Evolutionary conservation across 2,329 filamentous ascomycete species (phyloP), one percentile per base, ranked within the genome.

Genomic region (Chalaropsis thielavioides): DNA sequence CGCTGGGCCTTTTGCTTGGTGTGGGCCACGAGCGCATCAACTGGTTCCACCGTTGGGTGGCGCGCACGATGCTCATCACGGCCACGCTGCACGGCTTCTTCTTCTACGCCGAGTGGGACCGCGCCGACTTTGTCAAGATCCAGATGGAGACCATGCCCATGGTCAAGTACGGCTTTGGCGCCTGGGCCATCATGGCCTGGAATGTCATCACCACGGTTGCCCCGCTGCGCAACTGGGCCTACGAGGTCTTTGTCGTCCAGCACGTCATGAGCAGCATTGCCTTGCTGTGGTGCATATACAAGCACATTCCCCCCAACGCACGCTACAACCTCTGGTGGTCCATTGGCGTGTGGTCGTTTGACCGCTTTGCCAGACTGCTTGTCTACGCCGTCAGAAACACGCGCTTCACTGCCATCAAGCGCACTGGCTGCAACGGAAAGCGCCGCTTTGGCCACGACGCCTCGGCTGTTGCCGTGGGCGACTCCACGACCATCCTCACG

Each of bases 21-120:
- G 79, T 81, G 10, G 84, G 84, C 67, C 83, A 89, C 70, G 86
- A 89, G 73, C 79, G 84, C 8, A 75, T 89, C 66, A 89, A 88
- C 72, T 89, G 86, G 86, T 74, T 89, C 63, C 87, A 90, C 70
- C 80, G 87, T 67, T 90, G 87, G 86, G 82, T 85, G 10, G 84
- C 83, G 2, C 80, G 87, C 66, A 86, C 84, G 64, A 82, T 89
- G 75, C 80, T 89, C 43, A 75, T 89, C 17, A 88, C 84, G 0
- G 83, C 82, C 1, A 84, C 85, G 0, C 79, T 89, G 2, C 87
- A 90, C 69, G 85, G 87, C 67, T 87, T 83, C 69, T 83, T 87
- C 72, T 89, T 88, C 72, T 85, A 84, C 74, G 75, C 76, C 2
- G 80, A 85, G 70, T 89, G 86, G 83, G 79, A 79, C 31, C 75